Base-by-base conservation (phyloP, 176 grass and related monocot genomes). In the Ensete glaucum region DNA sequence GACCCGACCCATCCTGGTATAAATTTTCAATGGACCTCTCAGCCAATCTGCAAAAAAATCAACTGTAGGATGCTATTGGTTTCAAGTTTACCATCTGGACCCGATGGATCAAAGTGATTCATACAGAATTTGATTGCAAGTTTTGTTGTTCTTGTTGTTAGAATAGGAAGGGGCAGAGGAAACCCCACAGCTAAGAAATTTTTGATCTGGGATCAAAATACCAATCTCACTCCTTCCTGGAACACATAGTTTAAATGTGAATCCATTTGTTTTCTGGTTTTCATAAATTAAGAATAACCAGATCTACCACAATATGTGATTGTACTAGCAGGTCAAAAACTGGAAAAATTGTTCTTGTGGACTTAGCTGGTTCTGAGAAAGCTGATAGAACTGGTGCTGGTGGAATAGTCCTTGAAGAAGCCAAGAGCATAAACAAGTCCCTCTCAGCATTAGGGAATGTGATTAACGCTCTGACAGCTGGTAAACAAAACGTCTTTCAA, bases 341-440 rank as follows among this genome's bases (percentile, higher is more conserved):
- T 62, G 89, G 93, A 76, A 96, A 96, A 77, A 83, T 96, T 80
- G 70, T 92, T 73, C 87, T 96, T 76, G 93, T 96, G 68, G 93
- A 96, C 73, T 85, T 96, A 54, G 93, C 93, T 81, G 93, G 89
- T 73, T 92, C 89, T 62, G 89, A 96, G 75, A 96, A 90, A 84
- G 89, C 88, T 78, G 93, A 96, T 79, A 96, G 86, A 86, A 90
- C 83, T 50, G 89, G 89, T 81, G 87, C 89, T 86, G 78, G 81
- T 82, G 93, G 93, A 73, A 78, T 83, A 69, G 75, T 92, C 84
- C 89, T 96, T 62, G 89, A 96, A 69, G 89, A 96, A 82, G 93
- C 89, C 22, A 96, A 92, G 81, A 92, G 81, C 73, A 92, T 96
- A 49, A 96, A 96, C 76, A 96, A 92, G 73, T 96, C 93, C 11